A percentile compares a stretch with the other conserved stretches of the same genome.
These are phyloP conservation scores for Xylariomycetidae sp. DNA, from an alignment of 2,329 filamentous ascomycete species.

Conservation along the genomic window DNA sequence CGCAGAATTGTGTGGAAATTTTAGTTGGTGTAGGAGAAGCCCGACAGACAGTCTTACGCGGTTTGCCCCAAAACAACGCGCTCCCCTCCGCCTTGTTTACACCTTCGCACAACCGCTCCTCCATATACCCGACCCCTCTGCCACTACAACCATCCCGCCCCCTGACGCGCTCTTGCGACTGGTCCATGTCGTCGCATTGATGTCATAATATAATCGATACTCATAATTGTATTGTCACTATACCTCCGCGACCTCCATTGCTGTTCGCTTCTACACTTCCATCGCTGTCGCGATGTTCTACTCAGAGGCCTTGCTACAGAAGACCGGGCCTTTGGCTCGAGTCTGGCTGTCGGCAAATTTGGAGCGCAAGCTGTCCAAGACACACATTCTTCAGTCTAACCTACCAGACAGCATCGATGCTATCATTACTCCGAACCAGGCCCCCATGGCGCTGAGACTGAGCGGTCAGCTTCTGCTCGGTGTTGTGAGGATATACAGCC, in stretches of 20 bases:
- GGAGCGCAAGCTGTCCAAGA: slow-evolving; percentile 97
- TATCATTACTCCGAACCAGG: slow-evolving; percentile 89
- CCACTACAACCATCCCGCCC: too few relatives aligned
- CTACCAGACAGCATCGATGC: slow-evolving; percentile 91
- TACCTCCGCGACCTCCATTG: not conserved
- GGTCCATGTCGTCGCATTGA: too few relatives aligned
- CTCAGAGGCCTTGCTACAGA: slow-evolving; percentile 89
- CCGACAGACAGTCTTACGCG: too few relatives aligned
- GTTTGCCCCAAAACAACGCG: too few relatives aligned
- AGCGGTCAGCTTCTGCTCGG: slow-evolving; percentile 92
- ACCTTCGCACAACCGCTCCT: too few relatives aligned
- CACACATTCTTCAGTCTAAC: slow-evolving; percentile 90
- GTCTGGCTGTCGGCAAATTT: slow-evolving; percentile 98
- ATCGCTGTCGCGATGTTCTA: slow-evolving; percentile 76
- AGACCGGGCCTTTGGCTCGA: slow-evolving; percentile 93
- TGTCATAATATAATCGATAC: too few relatives aligned
- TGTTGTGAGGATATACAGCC: slow-evolving; percentile 95
- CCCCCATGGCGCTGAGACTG: slow-evolving; percentile 88
- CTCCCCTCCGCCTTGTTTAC: too few relatives aligned
- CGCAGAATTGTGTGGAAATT: too few relatives aligned
- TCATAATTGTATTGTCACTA: too few relatives aligned
- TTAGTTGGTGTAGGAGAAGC: too few relatives aligned
- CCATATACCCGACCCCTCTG: too few relatives aligned
- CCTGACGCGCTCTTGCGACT: too few relatives aligned
- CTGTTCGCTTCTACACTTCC: slow-evolving; percentile 6